These are phyloP conservation scores for Lasiodiplodia sp. DNA, from an alignment of 2,329 filamentous ascomycete species.

Conservation along the genomic window DNA sequence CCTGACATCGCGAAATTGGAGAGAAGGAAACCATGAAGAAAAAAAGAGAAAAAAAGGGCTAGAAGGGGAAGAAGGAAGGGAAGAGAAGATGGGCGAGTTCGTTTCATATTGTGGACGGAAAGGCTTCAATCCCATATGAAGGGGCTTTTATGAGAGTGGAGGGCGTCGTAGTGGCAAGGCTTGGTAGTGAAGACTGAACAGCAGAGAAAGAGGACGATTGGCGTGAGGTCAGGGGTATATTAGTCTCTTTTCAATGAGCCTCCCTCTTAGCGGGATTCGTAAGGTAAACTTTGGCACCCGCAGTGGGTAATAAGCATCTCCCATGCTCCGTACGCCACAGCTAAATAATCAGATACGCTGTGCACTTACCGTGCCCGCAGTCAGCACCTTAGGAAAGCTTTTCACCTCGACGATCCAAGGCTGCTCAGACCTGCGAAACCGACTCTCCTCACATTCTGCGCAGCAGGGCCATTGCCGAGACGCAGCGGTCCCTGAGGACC, in stretches of 20 bases:
- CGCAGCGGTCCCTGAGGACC: conserved; percentile 1
- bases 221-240: conserved; percentile 12
- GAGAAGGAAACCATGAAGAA: background rate
- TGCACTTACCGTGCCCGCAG: conserved; percentile 9
- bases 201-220: background rate
- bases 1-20: conserved; percentile 54
- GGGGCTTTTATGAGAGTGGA: background rate
- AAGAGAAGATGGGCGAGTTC: background rate
- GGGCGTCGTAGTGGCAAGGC: background rate
- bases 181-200: background rate
- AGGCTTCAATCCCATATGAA: background rate
- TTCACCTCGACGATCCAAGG: conserved; percentile 24
- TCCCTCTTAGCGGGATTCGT: background rate
- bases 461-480: background rate
- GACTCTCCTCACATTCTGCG: conserved; percentile 21
- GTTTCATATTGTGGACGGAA: background rate
- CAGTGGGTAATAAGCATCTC: background rate
- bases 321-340: background rate
- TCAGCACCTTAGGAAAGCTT: background rate
- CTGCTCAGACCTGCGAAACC: conserved; percentile 29
- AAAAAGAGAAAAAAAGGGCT: conserved; percentile 11
- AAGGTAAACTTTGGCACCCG: background rate
- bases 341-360: conserved; percentile 1
- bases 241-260: background rate
- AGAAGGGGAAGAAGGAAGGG: conserved; percentile 7